phyloP scores from a whole-genome alignment of 148 eudicot species.

The Rhododendron mucronatum region DNA sequence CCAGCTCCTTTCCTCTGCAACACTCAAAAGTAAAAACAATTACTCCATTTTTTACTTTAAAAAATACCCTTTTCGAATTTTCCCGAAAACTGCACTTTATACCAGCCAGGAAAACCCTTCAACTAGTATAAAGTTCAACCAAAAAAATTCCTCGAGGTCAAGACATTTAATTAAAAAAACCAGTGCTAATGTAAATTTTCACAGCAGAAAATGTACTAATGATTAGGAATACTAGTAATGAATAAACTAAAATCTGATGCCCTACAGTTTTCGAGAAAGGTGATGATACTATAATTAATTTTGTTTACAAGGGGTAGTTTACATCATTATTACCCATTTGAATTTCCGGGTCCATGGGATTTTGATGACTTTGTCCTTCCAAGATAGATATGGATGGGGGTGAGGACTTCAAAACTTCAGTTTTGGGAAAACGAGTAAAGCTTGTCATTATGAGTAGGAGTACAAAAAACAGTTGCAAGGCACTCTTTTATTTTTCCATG shows the following conservation, averaged over 20 bases:
- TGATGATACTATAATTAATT: neutral
- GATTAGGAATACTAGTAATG: neutral
- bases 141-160: neutral
- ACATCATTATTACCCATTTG: constrained; percentile 5
- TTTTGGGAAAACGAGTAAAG: constrained; percentile 50
- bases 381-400: constrained; percentile 3
- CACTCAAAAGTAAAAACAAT: constrained; percentile 4
- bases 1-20: constrained; percentile 69
- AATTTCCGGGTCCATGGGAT: constrained; percentile 18
- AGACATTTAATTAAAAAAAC: too few species aligned
- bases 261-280: constrained; percentile 12
- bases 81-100: neutral
- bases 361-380: constrained; percentile 17
- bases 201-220: neutral
- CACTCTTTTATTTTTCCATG: neutral
- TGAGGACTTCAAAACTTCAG: constrained; percentile 29
- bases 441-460: constrained; percentile 12
- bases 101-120: neutral
- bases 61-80: neutral
- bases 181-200: neutral
- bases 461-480: constrained; percentile 3
- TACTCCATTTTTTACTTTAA: neutral
- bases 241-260: constrained; percentile 15
- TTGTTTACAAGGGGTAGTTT: neutral
- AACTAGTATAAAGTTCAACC: neutral